These are phyloP conservation scores for Euphorbia lathyris DNA, from an alignment of 345 rosid species.

Conservation along the genomic window DNA sequence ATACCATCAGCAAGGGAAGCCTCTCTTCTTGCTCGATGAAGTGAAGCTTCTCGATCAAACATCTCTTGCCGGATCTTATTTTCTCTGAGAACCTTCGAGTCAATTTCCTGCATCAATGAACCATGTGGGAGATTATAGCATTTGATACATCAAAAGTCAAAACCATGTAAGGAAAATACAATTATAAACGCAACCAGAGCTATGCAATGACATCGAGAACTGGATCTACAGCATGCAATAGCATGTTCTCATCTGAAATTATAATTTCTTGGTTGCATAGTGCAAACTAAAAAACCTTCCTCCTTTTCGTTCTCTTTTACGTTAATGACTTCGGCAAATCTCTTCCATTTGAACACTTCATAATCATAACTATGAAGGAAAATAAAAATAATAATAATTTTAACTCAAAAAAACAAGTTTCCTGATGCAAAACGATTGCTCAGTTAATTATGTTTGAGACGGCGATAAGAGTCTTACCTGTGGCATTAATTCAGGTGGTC, in stretches of 20 bases:
- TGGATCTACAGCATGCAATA: not conserved
- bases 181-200: not conserved
- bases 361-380: not conserved
- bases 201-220: not conserved
- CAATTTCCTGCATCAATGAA: slow-evolving; percentile 49
- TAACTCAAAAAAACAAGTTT: not conserved
- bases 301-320: not conserved
- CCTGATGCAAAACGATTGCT: not conserved
- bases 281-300: not conserved
- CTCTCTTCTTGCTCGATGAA: slow-evolving; percentile 71
- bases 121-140: slow-evolving; percentile 10
- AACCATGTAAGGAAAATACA: not conserved
- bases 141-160: slow-evolving; percentile 1
- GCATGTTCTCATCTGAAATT: not conserved
- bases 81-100: slow-evolving; percentile 55
- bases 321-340: not conserved
- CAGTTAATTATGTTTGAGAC: not conserved
- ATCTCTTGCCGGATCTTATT: slow-evolving; percentile 52
- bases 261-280: not conserved
- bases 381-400: not conserved
- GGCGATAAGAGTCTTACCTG: slow-evolving; percentile 43
- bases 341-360: not conserved
- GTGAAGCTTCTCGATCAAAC: slow-evolving; percentile 80
- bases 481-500: slow-evolving; percentile 86
- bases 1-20: slow-evolving; percentile 87